Conservation (phyloP, 371 early-diverging fungal species). For the Rhizopus microsporus region DNA sequence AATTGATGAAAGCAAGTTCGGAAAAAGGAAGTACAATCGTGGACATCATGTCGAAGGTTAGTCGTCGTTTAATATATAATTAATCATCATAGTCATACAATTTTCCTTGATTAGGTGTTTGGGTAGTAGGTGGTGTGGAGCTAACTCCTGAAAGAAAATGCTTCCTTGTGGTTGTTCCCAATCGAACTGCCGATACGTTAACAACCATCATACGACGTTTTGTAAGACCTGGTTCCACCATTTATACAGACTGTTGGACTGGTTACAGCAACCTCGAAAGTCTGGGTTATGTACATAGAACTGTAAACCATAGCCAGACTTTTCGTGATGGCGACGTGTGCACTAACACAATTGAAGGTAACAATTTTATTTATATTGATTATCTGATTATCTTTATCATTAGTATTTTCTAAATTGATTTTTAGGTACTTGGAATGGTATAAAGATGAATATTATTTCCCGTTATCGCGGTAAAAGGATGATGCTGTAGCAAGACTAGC, state of each 20-base stretch:
- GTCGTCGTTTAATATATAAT: no score
- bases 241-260: neutral
- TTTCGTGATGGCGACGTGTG: slow-evolving; percentile 10
- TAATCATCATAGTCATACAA: no score
- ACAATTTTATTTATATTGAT: neutral
- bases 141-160: neutral
- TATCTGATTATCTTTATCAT: no score
- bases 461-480: slow-evolving; percentile 1
- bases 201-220: neutral
- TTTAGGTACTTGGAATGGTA: slow-evolving; percentile 16
- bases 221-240: neutral
- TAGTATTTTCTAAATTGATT: no score
- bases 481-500: no score
- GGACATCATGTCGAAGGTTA: neutral
- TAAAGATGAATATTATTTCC: slow-evolving; percentile 5
- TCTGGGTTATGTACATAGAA: neutral
- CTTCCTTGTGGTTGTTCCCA: neutral
- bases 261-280: neutral
- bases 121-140: slow-evolving; percentile 9
- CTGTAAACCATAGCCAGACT: slow-evolving; percentile 4
- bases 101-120: neutral
- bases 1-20: slow-evolving; percentile 1
- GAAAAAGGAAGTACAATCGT: neutral
- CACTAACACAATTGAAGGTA: slow-evolving; percentile 25
- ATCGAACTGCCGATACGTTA: neutral